These are phyloP conservation scores for Pyricularia sp. DNA, from an alignment of 2,329 filamentous ascomycete genomes.

Conservation along the genomic window DNA sequence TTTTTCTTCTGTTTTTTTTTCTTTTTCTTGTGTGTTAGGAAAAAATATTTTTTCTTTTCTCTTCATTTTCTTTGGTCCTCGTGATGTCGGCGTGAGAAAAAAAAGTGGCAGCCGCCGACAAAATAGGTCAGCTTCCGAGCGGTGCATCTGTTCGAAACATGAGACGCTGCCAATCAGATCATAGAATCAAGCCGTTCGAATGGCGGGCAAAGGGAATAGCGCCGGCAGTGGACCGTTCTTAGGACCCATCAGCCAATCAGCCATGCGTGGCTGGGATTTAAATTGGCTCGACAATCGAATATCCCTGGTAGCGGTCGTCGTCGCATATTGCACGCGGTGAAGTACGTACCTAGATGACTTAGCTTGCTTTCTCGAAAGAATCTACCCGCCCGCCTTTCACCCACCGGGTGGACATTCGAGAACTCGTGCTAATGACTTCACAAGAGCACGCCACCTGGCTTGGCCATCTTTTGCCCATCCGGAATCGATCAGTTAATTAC, in stretches of 20 bases:
- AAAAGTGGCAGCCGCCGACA: not conserved
- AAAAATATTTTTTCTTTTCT: not conserved
- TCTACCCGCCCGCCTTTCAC: not conserved
- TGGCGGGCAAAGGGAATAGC: not conserved
- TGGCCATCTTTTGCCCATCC: not conserved
- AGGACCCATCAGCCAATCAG: not conserved
- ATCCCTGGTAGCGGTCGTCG: not conserved
- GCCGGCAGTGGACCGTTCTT: not conserved
- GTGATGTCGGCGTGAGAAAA: not conserved
- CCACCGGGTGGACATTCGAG: not conserved
- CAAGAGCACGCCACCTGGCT: not conserved
- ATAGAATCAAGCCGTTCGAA: not conserved
- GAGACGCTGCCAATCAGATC: not conserved
- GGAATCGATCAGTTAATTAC: not conserved
- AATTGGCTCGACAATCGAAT: not conserved
- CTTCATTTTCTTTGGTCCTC: not conserved
- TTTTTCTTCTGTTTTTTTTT: not conserved
- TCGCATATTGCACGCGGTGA: not conserved
- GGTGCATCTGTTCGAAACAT: not conserved
- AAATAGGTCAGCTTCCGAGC: not conserved
- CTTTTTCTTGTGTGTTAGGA: not conserved
- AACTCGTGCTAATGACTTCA: not conserved
- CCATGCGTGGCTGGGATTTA: not conserved
- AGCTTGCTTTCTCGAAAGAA: not conserved
- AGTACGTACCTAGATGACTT: not conserved